Evolutionary conservation across 1,284 basidiomycete genomes (phyloP).

Genomic region (Trametes pubescens): DNA sequence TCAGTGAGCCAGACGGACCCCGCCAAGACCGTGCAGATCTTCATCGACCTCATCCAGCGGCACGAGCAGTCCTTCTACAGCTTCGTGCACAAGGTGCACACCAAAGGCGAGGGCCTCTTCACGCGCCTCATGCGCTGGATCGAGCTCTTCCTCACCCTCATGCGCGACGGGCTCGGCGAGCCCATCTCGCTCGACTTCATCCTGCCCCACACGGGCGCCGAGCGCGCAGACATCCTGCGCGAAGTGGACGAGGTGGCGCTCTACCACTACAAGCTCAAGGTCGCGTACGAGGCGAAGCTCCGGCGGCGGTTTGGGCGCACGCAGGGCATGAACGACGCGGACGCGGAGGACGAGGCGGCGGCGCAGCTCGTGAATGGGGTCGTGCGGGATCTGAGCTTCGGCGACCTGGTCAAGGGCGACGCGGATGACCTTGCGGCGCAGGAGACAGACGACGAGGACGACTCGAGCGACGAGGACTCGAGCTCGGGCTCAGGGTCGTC

Average conservation of each 20-base stretch:
- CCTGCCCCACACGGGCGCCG: conserved; percentile 80
- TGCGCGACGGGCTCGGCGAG: conserved; percentile 87
- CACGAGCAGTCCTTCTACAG: conserved; percentile 97
- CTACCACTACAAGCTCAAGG: conserved; percentile 93
- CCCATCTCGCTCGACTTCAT: conserved; percentile 86
- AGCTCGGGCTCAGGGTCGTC: conserved; percentile 28
- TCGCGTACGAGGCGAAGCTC: conserved; percentile 90
- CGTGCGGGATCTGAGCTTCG: conserved; percentile 81
- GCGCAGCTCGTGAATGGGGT: conserved; percentile 82
- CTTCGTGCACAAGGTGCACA: conserved; percentile 99
- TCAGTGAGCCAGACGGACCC: conserved; percentile 88
- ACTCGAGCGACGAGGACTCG: conserved; percentile 40
- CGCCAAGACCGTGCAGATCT: conserved; percentile 87
- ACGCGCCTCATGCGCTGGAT: conserved; percentile 97
- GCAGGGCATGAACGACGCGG: conserved; percentile 57
- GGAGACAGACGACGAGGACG: conserved; percentile 65
- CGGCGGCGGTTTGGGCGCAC: conserved; percentile 78
- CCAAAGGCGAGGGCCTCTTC: conserved; percentile 95
- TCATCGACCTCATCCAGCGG: conserved; percentile 92
- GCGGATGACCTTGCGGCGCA: conserved; percentile 83
- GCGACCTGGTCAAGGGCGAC: conserved; percentile 79
- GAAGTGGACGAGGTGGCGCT: conserved; percentile 89
- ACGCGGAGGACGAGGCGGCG: conserved; percentile 80
- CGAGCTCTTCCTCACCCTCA: conserved; percentile 91
- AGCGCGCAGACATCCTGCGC: conserved; percentile 77